Conservation (phyloP, 169 alveolate genomes). For the Plasmodium cynomolgi region DNA sequence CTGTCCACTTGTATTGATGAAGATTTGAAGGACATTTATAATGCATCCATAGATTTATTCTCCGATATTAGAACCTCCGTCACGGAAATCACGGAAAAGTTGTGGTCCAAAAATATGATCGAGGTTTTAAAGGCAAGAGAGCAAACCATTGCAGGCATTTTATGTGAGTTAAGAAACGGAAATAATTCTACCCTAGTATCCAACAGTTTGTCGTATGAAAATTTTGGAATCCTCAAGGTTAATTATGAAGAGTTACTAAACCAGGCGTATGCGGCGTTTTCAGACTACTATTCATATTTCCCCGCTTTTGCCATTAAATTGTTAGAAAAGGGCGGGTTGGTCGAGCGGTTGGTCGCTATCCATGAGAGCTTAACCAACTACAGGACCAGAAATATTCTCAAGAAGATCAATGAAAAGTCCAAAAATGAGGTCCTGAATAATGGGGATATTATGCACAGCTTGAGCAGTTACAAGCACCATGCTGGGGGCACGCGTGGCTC, state of each 20-base stretch:
- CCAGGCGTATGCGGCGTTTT: constrained; percentile 50
- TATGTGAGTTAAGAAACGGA: constrained; percentile 72
- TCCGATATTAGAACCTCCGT: constrained; percentile 33
- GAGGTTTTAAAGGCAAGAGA: constrained; percentile 71
- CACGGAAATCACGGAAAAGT: constrained; percentile 27
- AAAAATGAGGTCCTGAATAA: constrained; percentile 59
- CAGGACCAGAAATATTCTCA: constrained; percentile 44
- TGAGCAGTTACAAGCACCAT: constrained; percentile 49
- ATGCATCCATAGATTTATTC: constrained; percentile 10
- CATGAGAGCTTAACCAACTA: constrained; percentile 39
- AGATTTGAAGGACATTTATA: constrained; percentile 49
- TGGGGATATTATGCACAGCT: constrained; percentile 9
- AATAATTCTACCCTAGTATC: constrained; percentile 10
- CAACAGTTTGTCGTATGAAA: constrained; percentile 42
- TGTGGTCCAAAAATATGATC: constrained; percentile 44
- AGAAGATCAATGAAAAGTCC: constrained; percentile 35
- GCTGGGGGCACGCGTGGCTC: neutral
- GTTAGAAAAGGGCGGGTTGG: constrained; percentile 44
- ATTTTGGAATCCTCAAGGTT: constrained; percentile 40
- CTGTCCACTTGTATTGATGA: constrained; percentile 44
- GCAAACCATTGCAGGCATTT: constrained; percentile 35
- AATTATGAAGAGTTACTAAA: constrained; percentile 29
- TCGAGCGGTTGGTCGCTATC: constrained; percentile 34
- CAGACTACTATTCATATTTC: constrained; percentile 53
- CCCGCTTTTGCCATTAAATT: constrained; percentile 25